Conservation (phyloP, 2,329 filamentous ascomycete genomes). For the Pseudogymnoascus sp. region DNA sequence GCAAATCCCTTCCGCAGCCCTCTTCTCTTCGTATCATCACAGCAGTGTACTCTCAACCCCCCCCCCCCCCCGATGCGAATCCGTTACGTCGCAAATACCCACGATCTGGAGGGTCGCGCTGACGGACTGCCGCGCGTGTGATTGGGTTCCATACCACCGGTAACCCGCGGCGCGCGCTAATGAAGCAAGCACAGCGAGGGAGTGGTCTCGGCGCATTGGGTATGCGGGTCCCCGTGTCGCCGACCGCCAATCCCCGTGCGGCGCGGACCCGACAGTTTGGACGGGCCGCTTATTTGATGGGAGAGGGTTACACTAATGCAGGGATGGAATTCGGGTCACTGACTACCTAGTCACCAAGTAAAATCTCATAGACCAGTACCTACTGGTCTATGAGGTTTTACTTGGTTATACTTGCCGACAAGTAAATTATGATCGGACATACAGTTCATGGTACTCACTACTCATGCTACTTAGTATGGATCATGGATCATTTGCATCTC, state of each 20-base stretch:
- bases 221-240: not conserved
- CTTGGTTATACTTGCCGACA: not conserved
- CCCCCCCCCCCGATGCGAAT: not conserved
- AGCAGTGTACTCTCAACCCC: not conserved
- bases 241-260: constrained; percentile 5
- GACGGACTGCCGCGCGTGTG: not conserved
- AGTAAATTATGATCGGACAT: not conserved
- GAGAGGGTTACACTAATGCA: not conserved
- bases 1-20: not conserved
- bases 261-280: not conserved
- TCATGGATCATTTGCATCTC: not conserved
- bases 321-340: not conserved
- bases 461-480: not conserved
- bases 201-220: not conserved
- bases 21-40: not conserved
- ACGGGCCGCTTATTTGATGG: not conserved
- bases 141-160: not conserved
- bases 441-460: not conserved
- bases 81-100: not conserved
- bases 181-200: not conserved
- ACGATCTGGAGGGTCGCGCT: not conserved
- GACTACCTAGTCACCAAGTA: too few relatives aligned
- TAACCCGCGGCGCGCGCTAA: not conserved
- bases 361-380: too few relatives aligned
- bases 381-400: not conserved